Base-by-base conservation (phyloP, 495 filamentous ascomycete genomes). In the Bacidia gigantensis region DNA sequence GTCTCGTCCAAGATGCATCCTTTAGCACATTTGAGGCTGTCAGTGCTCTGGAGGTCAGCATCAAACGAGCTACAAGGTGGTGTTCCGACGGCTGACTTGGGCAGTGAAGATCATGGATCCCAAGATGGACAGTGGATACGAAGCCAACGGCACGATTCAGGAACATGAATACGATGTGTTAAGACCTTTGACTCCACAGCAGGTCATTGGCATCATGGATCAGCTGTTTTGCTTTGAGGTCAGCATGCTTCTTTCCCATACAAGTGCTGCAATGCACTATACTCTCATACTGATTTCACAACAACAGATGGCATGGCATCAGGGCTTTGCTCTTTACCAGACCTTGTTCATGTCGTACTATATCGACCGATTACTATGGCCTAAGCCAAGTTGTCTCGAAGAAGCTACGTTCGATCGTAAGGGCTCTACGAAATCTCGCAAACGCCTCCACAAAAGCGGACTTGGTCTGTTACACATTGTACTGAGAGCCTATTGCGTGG, bases 11-110 rank as follows among this genome's bases (percentile, higher is more conserved):
- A 69, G 89, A 98, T 86, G 86, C 85, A 47, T 78, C 75, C 57
- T 96, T 98, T 59, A 94, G 87, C 5, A 75, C 97, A 9, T 94
- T 92, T 59, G 92, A 97, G 66, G 79, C 89, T 50, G 93, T 98
- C 56, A 87, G 86, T 53, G 90, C 93, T 60, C 73, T 98, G 56
- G 92, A 98, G 83, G 92, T 90, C 69, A 58, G 77, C 69, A 22
- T 51, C 41, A 38, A 46, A 52, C 47, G 52, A 50, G 50, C 22
- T 40, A 46, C 38, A 24, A 46, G 29, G 10, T 18, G 9, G 42
- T 40, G 18, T n/a, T 20, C n/a, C 24, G 26, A 26, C 20, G 32
- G 26, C 40, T 51, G 25, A 50, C 11, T 24, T 3, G 24, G 17
- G 35, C 20, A 24, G 26, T 5, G 51, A 58, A 98, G 92, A 90